phyloP scores from a whole-genome alignment of 805 yeast species.

The Starmerella apicola region DNA sequence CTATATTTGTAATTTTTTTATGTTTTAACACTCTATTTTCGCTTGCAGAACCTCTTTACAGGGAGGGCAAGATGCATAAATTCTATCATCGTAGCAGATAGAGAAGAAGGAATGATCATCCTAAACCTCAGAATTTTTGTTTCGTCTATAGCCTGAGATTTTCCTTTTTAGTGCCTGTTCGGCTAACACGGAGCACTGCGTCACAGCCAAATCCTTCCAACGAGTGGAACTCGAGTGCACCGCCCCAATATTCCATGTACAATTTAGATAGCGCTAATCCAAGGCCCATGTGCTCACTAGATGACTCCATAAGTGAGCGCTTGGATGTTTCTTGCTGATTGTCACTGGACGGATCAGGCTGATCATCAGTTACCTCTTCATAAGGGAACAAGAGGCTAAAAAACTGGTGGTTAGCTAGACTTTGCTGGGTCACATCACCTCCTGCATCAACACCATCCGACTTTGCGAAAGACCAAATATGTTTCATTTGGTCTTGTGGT shows the following conservation, averaged over 20 bases:
- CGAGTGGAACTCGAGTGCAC: slow-evolving; percentile 68
- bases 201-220: slow-evolving; percentile 90
- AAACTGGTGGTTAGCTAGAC: slow-evolving; percentile 17
- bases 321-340: slow-evolving; percentile 42
- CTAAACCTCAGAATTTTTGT: too few relatives aligned
- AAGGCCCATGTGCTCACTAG: slow-evolving; percentile 45
- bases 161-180: slow-evolving; percentile 57
- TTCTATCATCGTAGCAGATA: background rate
- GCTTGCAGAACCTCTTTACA: too few relatives aligned
- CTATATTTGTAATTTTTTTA: too few relatives aligned
- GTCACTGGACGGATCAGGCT: background rate
- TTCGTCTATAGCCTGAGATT: slow-evolving; percentile 52
- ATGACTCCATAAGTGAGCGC: slow-evolving; percentile 33
- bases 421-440: slow-evolving; percentile 10
- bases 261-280: slow-evolving; percentile 89
- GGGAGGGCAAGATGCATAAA: too few relatives aligned
- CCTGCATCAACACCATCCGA: slow-evolving; percentile 9
- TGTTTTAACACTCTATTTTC: too few relatives aligned
- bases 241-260: slow-evolving; percentile 95
- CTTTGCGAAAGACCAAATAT: slow-evolving; percentile 74
- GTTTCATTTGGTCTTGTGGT: slow-evolving; percentile 39
- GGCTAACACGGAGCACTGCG: slow-evolving; percentile 64
- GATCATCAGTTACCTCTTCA: slow-evolving; percentile 10
- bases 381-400: slow-evolving; percentile 17
- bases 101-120: too few relatives aligned